Base-by-base conservation (phyloP, 805 yeast genomes). In the Sugiyamaella lignohabitans region DNA sequence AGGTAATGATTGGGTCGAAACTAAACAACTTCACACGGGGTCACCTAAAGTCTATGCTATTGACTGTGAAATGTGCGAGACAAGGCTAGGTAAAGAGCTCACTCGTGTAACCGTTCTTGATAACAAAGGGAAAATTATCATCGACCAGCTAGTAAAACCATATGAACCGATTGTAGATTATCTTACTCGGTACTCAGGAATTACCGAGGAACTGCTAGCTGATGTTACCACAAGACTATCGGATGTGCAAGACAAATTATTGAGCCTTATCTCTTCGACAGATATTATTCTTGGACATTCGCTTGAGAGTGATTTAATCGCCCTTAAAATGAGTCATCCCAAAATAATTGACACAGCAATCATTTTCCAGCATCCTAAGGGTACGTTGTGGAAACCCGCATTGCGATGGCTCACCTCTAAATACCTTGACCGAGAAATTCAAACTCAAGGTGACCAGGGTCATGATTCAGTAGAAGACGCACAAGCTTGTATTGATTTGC, bases 381-480 rank as follows among this genome's bases (percentile, higher is more conserved):
- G 97, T 0, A 82, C 82, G 0, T 95, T 95, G 0, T 73, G 73
- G 51, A 84, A 80, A 59, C 91, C 96, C 1, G 76, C 95, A 0
- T 70, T 91, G 50, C 81, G 75, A 59, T 80, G 80, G 70, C 69
- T 93, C n/a, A 72, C 88, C 1, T 65, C 71, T 8, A 74, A 71
- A 47, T 76, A 72, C 59, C 65, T 89, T 34, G 64, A 70, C 17
- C 65, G 74, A 42, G 66, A 62, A 0, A 91, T 91, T 43, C 98
- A 93, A 63, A 66, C 65, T 21, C 32, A 27, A 8, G 81, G 83
- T n/a, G 72, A 71, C 21, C 53, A 62, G 2, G 95, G 95, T 1
- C 98, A 91, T 64, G 84, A 89, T 45, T 84, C 98, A 0, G 73
- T 83, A 3, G 96, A 87, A 60, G 98, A 91, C 60, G 84, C 95